A percentile compares a stretch with the other conserved stretches of the same genome.
Conservation (phyloP, 345 rosid genomes). For the Sisymbrium altissimum region DNA sequence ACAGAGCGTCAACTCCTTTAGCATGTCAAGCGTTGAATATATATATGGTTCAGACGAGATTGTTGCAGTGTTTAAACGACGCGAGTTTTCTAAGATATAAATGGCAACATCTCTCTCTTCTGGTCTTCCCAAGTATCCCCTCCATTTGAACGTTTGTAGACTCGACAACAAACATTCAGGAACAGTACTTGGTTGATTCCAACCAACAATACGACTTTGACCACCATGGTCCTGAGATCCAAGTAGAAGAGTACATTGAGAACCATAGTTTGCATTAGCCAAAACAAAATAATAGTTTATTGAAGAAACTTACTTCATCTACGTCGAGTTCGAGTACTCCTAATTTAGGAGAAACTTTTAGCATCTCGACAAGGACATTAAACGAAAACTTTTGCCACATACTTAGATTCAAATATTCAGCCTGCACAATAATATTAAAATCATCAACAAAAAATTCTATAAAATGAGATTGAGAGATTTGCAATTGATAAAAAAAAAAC, state of each 20-base stretch:
- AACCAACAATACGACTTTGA: neutral
- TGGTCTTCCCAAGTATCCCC: neutral
- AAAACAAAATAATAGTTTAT: too few relatives aligned
- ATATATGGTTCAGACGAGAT: neutral
- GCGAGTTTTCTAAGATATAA: neutral
- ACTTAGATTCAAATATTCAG: neutral
- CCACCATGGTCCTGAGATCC: neutral
- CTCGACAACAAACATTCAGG: constrained; percentile 1
- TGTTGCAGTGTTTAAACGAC: neutral
- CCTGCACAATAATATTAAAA: too few relatives aligned
- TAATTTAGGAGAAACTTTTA: too few relatives aligned
- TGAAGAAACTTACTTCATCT: too few relatives aligned
- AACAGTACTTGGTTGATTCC: neutral
- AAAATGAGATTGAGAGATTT: too few relatives aligned
- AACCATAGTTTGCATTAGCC: too few relatives aligned
- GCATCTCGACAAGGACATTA: too few relatives aligned
- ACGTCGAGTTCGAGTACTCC: too few relatives aligned
- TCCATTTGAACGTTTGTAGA: constrained; percentile 2
- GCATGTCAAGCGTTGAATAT: neutral
- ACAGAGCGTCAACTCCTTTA: neutral
- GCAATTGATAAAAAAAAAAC: too few relatives aligned
- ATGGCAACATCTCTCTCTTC: neutral
- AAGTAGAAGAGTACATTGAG: neutral
- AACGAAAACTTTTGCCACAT: neutral
- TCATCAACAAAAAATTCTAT: too few relatives aligned